phyloP scores from a whole-genome alignment of 2,329 filamentous ascomycete species.

The Claviceps purpurea region DNA sequence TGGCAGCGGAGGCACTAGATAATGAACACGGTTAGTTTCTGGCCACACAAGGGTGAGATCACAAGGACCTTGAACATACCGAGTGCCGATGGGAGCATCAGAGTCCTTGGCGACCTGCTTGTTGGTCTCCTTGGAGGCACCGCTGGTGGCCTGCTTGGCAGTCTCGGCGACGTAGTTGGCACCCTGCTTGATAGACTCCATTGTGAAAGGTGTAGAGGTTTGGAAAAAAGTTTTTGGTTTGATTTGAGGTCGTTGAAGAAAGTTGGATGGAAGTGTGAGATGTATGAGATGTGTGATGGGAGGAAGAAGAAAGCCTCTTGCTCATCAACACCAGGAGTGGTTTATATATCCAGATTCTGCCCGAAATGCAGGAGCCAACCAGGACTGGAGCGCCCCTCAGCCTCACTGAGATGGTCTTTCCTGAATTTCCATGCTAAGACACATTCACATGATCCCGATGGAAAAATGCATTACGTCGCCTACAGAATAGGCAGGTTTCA shows the following conservation, averaged over 20 bases:
- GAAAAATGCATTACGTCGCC: constrained; percentile 2
- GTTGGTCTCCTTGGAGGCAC: constrained; percentile 55
- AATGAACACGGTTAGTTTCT: background rate
- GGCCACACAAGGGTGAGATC: background rate
- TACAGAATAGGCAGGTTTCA: background rate
- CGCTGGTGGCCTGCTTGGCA: constrained; percentile 41
- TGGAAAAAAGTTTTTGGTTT: background rate
- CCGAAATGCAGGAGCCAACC: background rate
- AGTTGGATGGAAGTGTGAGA: no score
- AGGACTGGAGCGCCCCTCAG: background rate
- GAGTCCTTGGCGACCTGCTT: constrained; percentile 53
- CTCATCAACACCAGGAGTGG: background rate
- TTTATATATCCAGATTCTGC: constrained; percentile 2
- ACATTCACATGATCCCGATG: constrained; percentile 1
- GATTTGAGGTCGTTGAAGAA: constrained; percentile 4
- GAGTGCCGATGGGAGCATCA: constrained; percentile 38
- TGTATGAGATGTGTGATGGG: background rate
- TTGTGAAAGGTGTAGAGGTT: constrained; percentile 19
- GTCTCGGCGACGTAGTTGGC: constrained; percentile 54
- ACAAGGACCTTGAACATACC: constrained; percentile 22
- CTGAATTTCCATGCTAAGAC: background rate
- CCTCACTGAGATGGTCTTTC: background rate
- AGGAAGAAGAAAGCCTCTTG: background rate
- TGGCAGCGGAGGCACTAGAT: constrained; percentile 31
- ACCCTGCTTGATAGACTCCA: constrained; percentile 45